A percentile compares a stretch with the other conserved stretches of the same genome.
Conservation (phyloP, 140 eudicot species). For the Oenanthe javanica region DNA sequence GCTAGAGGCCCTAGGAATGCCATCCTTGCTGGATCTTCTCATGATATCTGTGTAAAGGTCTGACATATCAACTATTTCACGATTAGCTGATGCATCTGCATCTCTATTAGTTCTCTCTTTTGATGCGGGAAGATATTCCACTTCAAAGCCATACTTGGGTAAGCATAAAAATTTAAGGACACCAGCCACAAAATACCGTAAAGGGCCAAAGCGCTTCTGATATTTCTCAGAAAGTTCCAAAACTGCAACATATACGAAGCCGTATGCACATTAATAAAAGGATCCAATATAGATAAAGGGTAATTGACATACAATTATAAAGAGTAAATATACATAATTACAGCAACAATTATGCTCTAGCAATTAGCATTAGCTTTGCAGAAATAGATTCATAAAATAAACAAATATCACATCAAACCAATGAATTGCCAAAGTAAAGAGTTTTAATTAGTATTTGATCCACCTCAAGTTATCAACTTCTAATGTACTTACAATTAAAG, state of each 20-base stretch:
- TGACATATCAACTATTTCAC: conserved; percentile 69
- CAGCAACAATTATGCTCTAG: background rate
- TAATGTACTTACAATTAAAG: background rate
- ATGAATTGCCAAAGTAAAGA: background rate
- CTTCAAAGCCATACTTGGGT: conserved; percentile 82
- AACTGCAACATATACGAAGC: conserved; percentile 36
- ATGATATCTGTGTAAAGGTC: conserved; percentile 89
- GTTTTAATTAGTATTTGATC: background rate
- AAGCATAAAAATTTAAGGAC: conserved; percentile 80
- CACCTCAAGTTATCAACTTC: background rate
- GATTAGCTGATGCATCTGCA: conserved; percentile 34
- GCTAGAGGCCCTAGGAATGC: conserved; percentile 94
- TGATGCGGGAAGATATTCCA: conserved; percentile 78
- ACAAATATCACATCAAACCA: background rate
- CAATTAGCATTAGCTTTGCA: background rate
- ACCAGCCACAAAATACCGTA: conserved; percentile 96
- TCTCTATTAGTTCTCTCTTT: conserved; percentile 42
- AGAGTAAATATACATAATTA: background rate
- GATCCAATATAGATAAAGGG: background rate
- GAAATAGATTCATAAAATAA: background rate
- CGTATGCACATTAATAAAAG: background rate
- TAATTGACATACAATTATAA: background rate
- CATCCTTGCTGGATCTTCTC: conserved; percentile 71
- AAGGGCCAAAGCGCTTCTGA: conserved; percentile 91
- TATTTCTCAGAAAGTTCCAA: conserved; percentile 92